A percentile compares a stretch with the other conserved stretches of the same genome.
Conservation (phyloP, 331 rosid genomes). For the Pyrus hybrid region DNA sequence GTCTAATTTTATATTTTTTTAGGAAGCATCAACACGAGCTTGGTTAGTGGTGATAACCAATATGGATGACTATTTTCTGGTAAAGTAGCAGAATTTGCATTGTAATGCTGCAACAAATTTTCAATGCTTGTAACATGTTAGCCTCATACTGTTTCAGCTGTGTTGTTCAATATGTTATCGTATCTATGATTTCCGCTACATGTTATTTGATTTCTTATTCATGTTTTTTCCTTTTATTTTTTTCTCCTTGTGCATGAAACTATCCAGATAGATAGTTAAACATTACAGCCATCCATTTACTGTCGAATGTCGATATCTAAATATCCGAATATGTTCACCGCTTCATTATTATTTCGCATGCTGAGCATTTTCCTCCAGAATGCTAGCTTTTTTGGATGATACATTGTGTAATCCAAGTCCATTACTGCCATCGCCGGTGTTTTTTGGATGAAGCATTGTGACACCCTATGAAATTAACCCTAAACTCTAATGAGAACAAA, state of each 20-base stretch:
- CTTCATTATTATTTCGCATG: constrained; percentile 32
- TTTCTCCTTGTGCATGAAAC: constrained; percentile 25
- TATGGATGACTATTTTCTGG: too few species aligned
- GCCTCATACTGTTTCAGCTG: background rate
- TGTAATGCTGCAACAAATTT: too few species aligned
- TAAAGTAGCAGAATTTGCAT: too few species aligned
- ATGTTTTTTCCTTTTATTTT: constrained; percentile 23
- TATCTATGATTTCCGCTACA: constrained; percentile 5
- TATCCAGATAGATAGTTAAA: constrained; percentile 41
- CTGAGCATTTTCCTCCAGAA: constrained; percentile 33
- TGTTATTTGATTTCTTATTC: constrained; percentile 40
- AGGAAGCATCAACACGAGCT: too few species aligned
- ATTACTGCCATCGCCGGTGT: too few species aligned
- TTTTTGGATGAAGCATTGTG: too few species aligned
- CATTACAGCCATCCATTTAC: constrained; percentile 43
- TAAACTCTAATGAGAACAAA: too few species aligned
- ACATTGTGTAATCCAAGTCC: too few species aligned
- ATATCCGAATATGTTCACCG: constrained; percentile 30
- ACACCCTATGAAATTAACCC: too few species aligned
- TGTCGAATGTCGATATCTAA: constrained; percentile 24
- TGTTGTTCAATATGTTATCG: background rate
- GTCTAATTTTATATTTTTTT: too few species aligned
- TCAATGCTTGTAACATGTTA: background rate
- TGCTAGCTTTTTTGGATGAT: too few species aligned
- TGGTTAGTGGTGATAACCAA: too few species aligned